Conservation (phyloP, 2,329 filamentous ascomycete species). For the Aspergillus neotritici region DNA sequence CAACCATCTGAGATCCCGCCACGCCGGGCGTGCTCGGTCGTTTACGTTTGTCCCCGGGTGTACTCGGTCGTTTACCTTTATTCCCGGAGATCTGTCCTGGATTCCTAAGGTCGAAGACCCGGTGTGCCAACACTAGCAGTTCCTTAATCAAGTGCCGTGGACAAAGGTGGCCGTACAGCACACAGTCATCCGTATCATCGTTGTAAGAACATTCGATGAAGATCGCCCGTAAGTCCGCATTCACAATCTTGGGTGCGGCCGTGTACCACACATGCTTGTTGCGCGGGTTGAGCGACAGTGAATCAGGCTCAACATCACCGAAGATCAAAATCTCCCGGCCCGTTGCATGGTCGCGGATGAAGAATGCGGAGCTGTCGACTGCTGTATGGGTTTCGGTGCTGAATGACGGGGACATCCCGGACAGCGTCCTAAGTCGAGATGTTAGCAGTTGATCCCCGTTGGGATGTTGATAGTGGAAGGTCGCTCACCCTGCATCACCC, state of each 20-base stretch:
- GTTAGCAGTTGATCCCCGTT: conserved; percentile 10
- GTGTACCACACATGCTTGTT: conserved; percentile 82
- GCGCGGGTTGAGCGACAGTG: conserved; percentile 71
- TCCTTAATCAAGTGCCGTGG: conserved; percentile 79
- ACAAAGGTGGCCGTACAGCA: conserved; percentile 82
- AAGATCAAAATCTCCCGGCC: conserved; percentile 82
- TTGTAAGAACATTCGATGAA: conserved; percentile 97
- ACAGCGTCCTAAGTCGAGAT: conserved; percentile 27
- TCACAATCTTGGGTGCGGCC: conserved; percentile 75
- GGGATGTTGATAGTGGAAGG: not conserved
- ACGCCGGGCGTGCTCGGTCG: conserved; percentile 15
- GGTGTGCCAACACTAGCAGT: conserved; percentile 62
- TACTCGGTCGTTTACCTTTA: conserved; percentile 38
- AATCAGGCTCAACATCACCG: conserved; percentile 91
- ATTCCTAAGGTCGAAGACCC: conserved; percentile 56
- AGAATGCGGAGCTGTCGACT: conserved; percentile 81
- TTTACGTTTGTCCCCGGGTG: conserved; percentile 41
- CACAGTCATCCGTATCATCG: conserved; percentile 68
- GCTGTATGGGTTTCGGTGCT: conserved; percentile 15
- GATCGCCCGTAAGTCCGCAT: conserved; percentile 67
- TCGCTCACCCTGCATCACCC: conserved; percentile 27
- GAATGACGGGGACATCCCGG: conserved; percentile 15
- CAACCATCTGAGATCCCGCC: too few relatives aligned
- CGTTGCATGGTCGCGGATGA: conserved; percentile 70
- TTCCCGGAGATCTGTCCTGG: conserved; percentile 24